phyloP scores from a whole-genome alignment of 768 basidiomycete species.

The Sarcodon sp. region DNA sequence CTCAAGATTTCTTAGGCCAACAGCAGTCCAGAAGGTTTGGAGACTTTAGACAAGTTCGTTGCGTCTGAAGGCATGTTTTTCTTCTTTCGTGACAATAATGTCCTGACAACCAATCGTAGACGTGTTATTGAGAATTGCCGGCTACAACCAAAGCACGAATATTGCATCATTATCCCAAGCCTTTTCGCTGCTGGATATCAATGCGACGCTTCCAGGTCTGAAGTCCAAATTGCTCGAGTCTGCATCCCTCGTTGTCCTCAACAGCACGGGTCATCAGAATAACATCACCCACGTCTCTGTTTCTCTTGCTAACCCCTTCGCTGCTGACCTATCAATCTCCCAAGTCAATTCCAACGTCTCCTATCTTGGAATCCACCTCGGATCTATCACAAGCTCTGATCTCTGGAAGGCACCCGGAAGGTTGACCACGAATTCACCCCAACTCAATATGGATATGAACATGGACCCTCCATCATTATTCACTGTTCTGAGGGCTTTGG shows the following conservation, averaged over 20 bases:
- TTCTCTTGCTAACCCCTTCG: slow-evolving; percentile 55
- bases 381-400: slow-evolving; percentile 40
- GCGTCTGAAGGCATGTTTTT: slow-evolving; percentile 33
- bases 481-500: slow-evolving; percentile 54
- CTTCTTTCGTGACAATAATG: background rate
- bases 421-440: slow-evolving; percentile 41
- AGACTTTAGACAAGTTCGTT: slow-evolving; percentile 59
- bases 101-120: slow-evolving; percentile 20
- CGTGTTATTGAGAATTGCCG: slow-evolving; percentile 40
- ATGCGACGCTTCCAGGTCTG: slow-evolving; percentile 45
- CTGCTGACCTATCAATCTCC: slow-evolving; percentile 41
- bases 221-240: slow-evolving; percentile 40
- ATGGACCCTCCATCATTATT: slow-evolving; percentile 58
- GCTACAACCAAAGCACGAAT: slow-evolving; percentile 46
- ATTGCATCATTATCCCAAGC: slow-evolving; percentile 46
- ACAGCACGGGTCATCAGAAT: slow-evolving; percentile 47
- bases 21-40: slow-evolving; percentile 38
- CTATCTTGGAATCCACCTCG: slow-evolving; percentile 47
- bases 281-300: slow-evolving; percentile 59
- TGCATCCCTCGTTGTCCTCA: slow-evolving; percentile 46
- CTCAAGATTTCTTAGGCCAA: slow-evolving; percentile 27
- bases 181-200: slow-evolving; percentile 45
- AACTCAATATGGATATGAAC: slow-evolving; percentile 50
- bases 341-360: slow-evolving; percentile 46
- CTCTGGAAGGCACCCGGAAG: slow-evolving; percentile 42